phyloP scores from a whole-genome alignment of 805 yeast genomes.

The Teunomyces atbi region DNA sequence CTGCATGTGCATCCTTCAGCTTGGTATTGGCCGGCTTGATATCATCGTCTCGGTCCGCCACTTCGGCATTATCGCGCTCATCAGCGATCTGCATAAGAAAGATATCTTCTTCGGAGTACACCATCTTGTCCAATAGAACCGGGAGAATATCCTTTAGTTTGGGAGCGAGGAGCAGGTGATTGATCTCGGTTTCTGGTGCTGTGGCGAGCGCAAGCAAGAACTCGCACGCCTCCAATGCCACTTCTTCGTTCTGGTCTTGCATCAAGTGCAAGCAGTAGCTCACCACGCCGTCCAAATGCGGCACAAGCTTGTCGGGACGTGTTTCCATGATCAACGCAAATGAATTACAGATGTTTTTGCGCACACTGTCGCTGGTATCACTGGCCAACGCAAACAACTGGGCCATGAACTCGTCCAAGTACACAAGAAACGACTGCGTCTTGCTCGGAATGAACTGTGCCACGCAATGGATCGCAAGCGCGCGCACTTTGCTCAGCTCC shows the following conservation, averaged over 20 bases:
- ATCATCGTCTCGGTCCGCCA: constrained; percentile 84
- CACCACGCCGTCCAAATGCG: constrained; percentile 84
- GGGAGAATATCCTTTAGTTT: constrained; percentile 70
- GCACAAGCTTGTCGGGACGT: constrained; percentile 75
- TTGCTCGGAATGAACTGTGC: constrained; percentile 72
- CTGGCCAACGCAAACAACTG: constrained; percentile 69
- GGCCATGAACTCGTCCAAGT: constrained; percentile 63
- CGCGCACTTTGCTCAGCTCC: constrained; percentile 50
- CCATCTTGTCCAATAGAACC: constrained; percentile 75
- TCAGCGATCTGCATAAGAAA: constrained; percentile 63
- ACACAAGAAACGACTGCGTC: constrained; percentile 61
- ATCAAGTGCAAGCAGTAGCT: constrained; percentile 80
- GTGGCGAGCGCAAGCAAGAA: constrained; percentile 71
- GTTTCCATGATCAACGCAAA: constrained; percentile 70
- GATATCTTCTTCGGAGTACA: constrained; percentile 79
- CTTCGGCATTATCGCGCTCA: constrained; percentile 68
- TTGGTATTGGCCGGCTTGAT: constrained; percentile 79
- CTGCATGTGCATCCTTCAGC: constrained; percentile 44
- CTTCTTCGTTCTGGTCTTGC: constrained; percentile 58
- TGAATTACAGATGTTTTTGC: constrained; percentile 74
- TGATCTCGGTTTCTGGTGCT: constrained; percentile 47
- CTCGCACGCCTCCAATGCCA: constrained; percentile 91
- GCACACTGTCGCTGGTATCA: constrained; percentile 56
- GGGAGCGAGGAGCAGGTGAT: constrained; percentile 45
- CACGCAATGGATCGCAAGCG: constrained; percentile 66